A percentile compares a stretch with the other conserved stretches of the same genome.
Conservation (phyloP, 176 grass and related monocot genomes). For the Alloteropsis semialata region DNA sequence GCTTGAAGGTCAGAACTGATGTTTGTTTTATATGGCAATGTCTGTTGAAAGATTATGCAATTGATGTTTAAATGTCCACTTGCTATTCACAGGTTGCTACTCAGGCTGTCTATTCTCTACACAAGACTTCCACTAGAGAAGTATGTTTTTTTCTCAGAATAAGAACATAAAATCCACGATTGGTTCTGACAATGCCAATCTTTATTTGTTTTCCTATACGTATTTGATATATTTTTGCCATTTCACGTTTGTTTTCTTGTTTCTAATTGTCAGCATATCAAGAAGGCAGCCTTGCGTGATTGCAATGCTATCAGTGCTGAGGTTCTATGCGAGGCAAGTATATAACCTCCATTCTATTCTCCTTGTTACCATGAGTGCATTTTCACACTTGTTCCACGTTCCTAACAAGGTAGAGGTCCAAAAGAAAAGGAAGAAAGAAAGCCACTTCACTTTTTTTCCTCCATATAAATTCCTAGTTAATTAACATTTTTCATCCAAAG, state of each 20-base stretch:
- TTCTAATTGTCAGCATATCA: conserved; percentile 57
- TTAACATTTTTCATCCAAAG: neutral
- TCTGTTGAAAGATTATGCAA: neutral
- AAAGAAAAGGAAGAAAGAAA: neutral
- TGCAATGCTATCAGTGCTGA: conserved; percentile 53
- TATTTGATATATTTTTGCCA: neutral
- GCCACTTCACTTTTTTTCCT: neutral
- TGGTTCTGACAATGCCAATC: neutral
- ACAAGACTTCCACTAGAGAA: conserved; percentile 96
- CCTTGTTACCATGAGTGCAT: neutral
- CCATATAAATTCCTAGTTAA: neutral
- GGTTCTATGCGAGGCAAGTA: conserved; percentile 76
- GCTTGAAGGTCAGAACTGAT: conserved; percentile 63
- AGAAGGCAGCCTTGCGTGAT: conserved; percentile 59
- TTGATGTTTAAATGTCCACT: neutral
- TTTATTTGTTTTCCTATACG: neutral
- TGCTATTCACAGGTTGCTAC: conserved; percentile 64
- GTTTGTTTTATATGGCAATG: neutral
- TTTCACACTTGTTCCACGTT: neutral
- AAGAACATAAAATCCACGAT: neutral
- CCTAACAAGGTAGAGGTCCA: neutral
- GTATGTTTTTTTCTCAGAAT: conserved; percentile 34
- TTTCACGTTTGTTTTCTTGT: neutral
- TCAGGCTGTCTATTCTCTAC: conserved; percentile 82
- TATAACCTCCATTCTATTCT: neutral